Conservation (phyloP, 352 stramenopile genomes). For the Phytophthora brassicae region DNA sequence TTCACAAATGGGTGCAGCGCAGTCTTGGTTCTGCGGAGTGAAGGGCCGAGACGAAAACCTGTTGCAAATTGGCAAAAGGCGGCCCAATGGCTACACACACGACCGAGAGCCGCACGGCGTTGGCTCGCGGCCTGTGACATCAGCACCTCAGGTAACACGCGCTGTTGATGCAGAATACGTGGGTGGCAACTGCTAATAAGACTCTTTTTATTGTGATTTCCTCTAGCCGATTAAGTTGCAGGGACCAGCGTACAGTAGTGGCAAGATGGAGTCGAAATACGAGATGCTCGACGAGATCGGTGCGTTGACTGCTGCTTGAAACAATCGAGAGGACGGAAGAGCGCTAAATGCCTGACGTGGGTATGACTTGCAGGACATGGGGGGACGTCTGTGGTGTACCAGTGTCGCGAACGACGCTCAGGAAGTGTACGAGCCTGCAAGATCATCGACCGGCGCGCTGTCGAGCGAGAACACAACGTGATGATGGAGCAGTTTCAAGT, state of each 20-base stretch:
- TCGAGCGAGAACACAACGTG: constrained; percentile 76
- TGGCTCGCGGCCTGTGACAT: constrained; percentile 29
- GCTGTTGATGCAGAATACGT: not conserved
- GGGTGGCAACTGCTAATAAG: not conserved
- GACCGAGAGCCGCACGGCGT: constrained; percentile 31
- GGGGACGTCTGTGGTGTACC: constrained; percentile 85
- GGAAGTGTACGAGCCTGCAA: constrained; percentile 76
- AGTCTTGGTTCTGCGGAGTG: constrained; percentile 61
- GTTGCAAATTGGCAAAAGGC: constrained; percentile 46
- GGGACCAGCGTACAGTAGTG: constrained; percentile 65
- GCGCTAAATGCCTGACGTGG: not conserved
- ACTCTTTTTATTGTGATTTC: not conserved
- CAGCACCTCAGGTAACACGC: constrained; percentile 36
- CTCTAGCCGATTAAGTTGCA: constrained; percentile 71
- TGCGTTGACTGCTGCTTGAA: constrained; percentile 28
- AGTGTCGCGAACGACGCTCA: constrained; percentile 65
- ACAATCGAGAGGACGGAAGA: not conserved
- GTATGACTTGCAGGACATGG: constrained; percentile 54
- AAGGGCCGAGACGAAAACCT: constrained; percentile 35
- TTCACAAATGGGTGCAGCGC: constrained; percentile 37
- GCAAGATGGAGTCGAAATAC: constrained; percentile 82
- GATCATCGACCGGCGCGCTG: constrained; percentile 81
- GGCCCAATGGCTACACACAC: constrained; percentile 46
- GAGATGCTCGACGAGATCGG: constrained; percentile 82
- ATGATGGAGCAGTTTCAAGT: constrained; percentile 89